phyloP scores from a whole-genome alignment of 2,329 filamentous ascomycete genomes.

The Neonectria faginata region DNA sequence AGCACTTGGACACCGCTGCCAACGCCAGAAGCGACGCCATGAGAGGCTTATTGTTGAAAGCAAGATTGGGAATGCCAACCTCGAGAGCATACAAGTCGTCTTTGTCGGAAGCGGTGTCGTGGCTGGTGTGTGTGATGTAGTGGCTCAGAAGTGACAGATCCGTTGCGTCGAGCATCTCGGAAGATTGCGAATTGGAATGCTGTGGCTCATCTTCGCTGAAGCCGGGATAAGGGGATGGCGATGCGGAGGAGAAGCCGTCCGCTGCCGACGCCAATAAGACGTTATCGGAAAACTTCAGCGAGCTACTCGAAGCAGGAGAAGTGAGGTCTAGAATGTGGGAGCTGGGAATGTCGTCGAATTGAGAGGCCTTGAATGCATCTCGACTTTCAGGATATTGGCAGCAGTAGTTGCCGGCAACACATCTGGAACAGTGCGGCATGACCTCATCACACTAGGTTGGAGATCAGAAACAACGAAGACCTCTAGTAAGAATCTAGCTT shows the following conservation, averaged over 20 bases:
- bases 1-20: conserved; percentile 54
- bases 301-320: background rate
- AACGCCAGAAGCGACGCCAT: conserved; percentile 58
- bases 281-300: background rate
- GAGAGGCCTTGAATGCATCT: background rate
- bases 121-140: conserved; percentile 57
- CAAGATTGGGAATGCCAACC: conserved; percentile 57
- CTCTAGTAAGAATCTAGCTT: rapidly evolving
- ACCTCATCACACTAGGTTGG: conserved; percentile 33
- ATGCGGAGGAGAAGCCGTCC: background rate
- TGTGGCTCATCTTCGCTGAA: background rate
- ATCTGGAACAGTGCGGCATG: conserved; percentile 35
- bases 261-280: background rate
- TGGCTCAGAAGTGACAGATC: conserved; percentile 55
- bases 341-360: background rate
- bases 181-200: background rate
- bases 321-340: background rate
- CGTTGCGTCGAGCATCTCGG: conserved; percentile 33
- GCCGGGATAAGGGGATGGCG: background rate
- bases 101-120: conserved; percentile 50
- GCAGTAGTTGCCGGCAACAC: conserved; percentile 19
- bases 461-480: background rate
- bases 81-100: conserved; percentile 55
- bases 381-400: conserved; percentile 34
- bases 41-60: conserved; percentile 53